Evolutionary conservation across 2,329 filamentous ascomycete species (phyloP).

Genomic region (Phaeosphaeriaceae sp.): DNA sequence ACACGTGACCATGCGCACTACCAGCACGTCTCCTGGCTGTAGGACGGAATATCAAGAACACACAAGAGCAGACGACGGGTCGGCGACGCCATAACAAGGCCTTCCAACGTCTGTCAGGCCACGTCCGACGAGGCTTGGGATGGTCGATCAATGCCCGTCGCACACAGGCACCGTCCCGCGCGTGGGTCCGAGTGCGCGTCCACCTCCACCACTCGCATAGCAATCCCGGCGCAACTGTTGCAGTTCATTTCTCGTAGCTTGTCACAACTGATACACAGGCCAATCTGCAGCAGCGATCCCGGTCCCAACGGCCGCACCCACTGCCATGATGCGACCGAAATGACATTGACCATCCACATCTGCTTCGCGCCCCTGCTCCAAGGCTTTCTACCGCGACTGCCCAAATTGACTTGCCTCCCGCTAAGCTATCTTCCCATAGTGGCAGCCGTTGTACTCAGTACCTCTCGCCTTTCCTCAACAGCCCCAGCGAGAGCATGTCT

Average conservation of each 20-base stretch:
- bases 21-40: background rate
- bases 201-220: conserved; percentile 12
- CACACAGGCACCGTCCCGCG: background rate
- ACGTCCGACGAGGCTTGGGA: background rate
- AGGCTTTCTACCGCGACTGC: background rate
- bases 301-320: conserved; percentile 17
- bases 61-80: background rate
- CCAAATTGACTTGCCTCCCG: background rate
- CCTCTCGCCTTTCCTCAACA: background rate
- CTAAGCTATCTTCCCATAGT: background rate
- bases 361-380: conserved; percentile 10
- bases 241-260: conserved; percentile 23
- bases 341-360: conserved; percentile 19
- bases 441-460: background rate
- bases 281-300: conserved; percentile 18
- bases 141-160: background rate
- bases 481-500: conserved; percentile 22
- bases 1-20: background rate
- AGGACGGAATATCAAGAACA: background rate
- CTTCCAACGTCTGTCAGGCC: background rate
- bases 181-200: conserved; percentile 5
- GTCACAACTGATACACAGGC: conserved; percentile 32
- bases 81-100: background rate
- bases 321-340: conserved; percentile 19
- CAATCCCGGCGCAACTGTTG: conserved; percentile 8